phyloP scores from a whole-genome alignment of 331 rosid genomes.

The Prunus yedoensis region DNA sequence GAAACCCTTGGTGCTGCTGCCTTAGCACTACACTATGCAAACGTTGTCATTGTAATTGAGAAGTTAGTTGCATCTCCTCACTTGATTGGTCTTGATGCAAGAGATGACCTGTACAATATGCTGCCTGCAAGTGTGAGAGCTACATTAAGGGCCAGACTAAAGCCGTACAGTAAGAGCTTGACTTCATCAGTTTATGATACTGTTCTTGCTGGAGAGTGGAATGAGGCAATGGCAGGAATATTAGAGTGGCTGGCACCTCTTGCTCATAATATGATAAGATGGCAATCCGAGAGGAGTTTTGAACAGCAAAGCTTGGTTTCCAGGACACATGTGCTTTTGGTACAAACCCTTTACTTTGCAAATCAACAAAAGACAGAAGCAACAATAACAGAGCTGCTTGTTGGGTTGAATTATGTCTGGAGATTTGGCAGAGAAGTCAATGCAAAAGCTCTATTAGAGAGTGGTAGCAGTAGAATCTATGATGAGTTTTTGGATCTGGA shows the following conservation, averaged over 20 bases:
- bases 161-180: slow-evolving; percentile 70
- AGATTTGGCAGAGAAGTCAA: slow-evolving; percentile 74
- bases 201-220: slow-evolving; percentile 84
- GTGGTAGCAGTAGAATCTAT: slow-evolving; percentile 62
- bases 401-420: slow-evolving; percentile 96
- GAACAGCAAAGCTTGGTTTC: slow-evolving; percentile 86
- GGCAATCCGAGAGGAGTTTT: slow-evolving; percentile 97
- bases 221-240: slow-evolving; percentile 64
- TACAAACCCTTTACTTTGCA: slow-evolving; percentile 91
- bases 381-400: slow-evolving; percentile 79
- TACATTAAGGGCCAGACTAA: slow-evolving; percentile 65
- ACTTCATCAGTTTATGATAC: slow-evolving; percentile 56
- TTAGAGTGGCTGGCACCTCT: slow-evolving; percentile 96
- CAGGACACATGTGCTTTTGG: slow-evolving; percentile 75
- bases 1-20: slow-evolving; percentile 89
- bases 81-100: slow-evolving; percentile 92
- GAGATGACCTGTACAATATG: slow-evolving; percentile 95
- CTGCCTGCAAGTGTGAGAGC: slow-evolving; percentile 71
- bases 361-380: slow-evolving; percentile 76
- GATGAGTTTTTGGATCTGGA: slow-evolving; percentile 58
- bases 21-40: slow-evolving; percentile 94
- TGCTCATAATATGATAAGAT: slow-evolving; percentile 91
- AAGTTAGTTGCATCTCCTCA: slow-evolving; percentile 95
- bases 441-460: slow-evolving; percentile 60
- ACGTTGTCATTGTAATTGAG: slow-evolving; percentile 79